A percentile compares a stretch with the other conserved stretches of the same genome.
Evolutionary conservation across 495 filamentous ascomycete species (phyloP).

Genomic region (Evernia prunastri): DNA sequence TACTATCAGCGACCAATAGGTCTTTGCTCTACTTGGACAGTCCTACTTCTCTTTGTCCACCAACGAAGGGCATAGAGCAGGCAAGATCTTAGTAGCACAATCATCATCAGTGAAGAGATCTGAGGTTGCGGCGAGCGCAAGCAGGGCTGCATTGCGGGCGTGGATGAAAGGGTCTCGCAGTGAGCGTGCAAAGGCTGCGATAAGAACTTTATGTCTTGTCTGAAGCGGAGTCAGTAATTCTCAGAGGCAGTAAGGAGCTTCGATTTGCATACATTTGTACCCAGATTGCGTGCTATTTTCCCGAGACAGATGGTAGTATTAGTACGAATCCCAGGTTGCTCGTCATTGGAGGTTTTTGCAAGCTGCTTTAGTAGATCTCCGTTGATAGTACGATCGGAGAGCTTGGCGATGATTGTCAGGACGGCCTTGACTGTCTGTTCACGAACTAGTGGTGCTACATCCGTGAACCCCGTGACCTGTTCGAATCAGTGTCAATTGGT

Average conservation of each 20-base stretch:
- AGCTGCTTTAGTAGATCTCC: constrained; percentile 86
- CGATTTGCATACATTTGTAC: constrained; percentile 50
- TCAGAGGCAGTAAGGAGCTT: not conserved
- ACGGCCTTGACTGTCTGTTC: constrained; percentile 95
- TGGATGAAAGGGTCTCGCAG: constrained; percentile 92
- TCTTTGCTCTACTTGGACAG: not conserved
- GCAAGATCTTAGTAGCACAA: constrained; percentile 74
- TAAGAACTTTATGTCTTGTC: constrained; percentile 80
- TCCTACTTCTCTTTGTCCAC: constrained; percentile 81
- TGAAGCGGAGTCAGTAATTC: constrained; percentile 27
- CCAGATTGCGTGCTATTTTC: constrained; percentile 86
- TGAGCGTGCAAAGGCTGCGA: constrained; percentile 82
- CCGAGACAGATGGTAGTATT: constrained; percentile 97
- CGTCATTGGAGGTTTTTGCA: constrained; percentile 94
- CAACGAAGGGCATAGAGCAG: constrained; percentile 70
- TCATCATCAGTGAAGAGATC: constrained; percentile 89
- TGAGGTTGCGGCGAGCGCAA: constrained; percentile 76
- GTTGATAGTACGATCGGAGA: constrained; percentile 88
- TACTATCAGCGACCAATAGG: not conserved
- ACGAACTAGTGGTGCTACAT: constrained; percentile 81
- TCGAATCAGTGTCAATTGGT: constrained; percentile 16
- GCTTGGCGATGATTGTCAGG: constrained; percentile 73
- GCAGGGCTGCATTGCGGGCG: constrained; percentile 77
- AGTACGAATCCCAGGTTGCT: constrained; percentile 93
- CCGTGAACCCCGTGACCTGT: constrained; percentile 84